phyloP scores from a whole-genome alignment of 495 filamentous ascomycete genomes.

The Astrocystis sublimbata region DNA sequence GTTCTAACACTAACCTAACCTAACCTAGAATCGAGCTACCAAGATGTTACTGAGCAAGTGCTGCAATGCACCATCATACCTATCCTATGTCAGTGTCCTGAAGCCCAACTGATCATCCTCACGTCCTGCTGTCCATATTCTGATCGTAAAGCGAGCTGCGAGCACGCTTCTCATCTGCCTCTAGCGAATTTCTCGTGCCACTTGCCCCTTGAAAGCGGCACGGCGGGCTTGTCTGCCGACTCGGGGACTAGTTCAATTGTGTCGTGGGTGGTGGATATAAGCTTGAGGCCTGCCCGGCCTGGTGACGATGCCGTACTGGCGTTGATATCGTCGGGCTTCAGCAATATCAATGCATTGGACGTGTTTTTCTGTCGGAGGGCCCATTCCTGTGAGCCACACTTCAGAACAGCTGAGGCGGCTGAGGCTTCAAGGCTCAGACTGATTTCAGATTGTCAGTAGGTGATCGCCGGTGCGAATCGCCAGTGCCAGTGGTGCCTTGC shows the following conservation, averaged over 20 bases:
- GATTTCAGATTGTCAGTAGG: not conserved
- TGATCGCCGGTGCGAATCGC: not conserved
- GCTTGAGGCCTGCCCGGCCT: conserved; percentile 47
- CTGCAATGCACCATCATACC: too few relatives aligned
- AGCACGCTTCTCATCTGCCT: conserved; percentile 24
- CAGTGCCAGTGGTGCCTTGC: too few relatives aligned
- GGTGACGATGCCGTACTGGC: conserved; percentile 20
- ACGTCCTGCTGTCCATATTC: too few relatives aligned
- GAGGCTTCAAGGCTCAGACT: conserved; percentile 70
- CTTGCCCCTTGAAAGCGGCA: conserved; percentile 63
- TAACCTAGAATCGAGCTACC: too few relatives aligned
- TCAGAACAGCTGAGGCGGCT: conserved; percentile 69
- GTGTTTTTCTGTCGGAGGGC: conserved; percentile 86
- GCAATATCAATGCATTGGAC: conserved; percentile 79
- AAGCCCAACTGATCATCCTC: too few relatives aligned
- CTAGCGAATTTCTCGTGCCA: conserved; percentile 87
- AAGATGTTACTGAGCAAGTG: too few relatives aligned
- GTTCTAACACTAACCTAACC: too few relatives aligned
- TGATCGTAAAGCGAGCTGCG: too few relatives aligned
- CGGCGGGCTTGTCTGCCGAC: conserved; percentile 34
- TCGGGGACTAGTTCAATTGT: conserved; percentile 67
- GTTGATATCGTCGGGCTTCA: conserved; percentile 47
- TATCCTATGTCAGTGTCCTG: too few relatives aligned
- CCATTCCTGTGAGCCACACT: conserved; percentile 68
- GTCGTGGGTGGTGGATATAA: conserved; percentile 70